phyloP scores from a whole-genome alignment of 805 yeast species.

The Saccharomycopsis guyanensis region DNA sequence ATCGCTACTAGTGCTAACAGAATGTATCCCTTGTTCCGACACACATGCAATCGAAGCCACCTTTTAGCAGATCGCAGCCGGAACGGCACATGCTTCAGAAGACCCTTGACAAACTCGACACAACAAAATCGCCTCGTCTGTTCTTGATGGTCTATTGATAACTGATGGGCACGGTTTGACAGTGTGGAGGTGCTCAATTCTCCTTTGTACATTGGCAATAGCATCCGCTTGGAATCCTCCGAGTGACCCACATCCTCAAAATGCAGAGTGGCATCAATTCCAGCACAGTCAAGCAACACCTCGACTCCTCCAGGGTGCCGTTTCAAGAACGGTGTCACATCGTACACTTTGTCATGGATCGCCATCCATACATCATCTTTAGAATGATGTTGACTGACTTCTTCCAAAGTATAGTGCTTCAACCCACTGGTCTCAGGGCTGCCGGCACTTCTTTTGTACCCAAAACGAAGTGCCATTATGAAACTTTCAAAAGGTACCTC shows the following conservation, averaged over 20 bases:
- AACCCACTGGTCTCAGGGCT: not conserved
- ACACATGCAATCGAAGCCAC: too few relatives aligned
- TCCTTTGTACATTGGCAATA: slow-evolving; percentile 17
- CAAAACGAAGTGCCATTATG: not conserved
- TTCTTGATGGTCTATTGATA: not conserved
- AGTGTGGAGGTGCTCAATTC: too few relatives aligned
- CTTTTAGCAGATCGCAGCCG: too few relatives aligned
- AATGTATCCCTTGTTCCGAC: not conserved
- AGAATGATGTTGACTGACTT: slow-evolving; percentile 62
- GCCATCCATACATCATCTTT: slow-evolving; percentile 80
- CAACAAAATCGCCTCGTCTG: too few relatives aligned
- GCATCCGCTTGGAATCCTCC: slow-evolving; percentile 50
- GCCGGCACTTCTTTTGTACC: not conserved
- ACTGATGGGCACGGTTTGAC: not conserved
- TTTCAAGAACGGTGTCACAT: slow-evolving; percentile 39
- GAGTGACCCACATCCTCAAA: slow-evolving; percentile 63
- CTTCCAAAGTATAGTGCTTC: slow-evolving; percentile 24
- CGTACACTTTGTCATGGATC: slow-evolving; percentile 71
- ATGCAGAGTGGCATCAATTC: slow-evolving; percentile 51
- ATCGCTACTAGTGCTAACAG: slow-evolving; percentile 9
- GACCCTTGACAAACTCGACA: too few relatives aligned
- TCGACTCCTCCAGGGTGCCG: slow-evolving; percentile 39
- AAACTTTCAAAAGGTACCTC: not conserved
- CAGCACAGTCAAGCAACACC: slow-evolving; percentile 52
- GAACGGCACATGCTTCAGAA: not conserved